These are phyloP conservation scores for Calocera viscosa DNA, from an alignment of 768 basidiomycete species.

Conservation along the genomic window DNA sequence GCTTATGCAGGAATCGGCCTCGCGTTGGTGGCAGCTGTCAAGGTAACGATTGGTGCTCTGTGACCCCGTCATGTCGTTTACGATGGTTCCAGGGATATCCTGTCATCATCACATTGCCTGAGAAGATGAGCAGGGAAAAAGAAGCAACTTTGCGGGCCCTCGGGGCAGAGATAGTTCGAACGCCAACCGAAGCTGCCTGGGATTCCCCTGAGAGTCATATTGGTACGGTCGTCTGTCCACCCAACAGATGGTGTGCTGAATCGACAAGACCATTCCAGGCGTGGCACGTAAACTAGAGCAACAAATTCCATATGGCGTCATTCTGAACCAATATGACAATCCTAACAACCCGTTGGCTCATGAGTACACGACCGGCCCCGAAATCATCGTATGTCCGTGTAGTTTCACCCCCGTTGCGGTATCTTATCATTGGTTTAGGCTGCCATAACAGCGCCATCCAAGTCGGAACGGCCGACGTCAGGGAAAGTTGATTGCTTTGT, in stretches of 20 bases:
- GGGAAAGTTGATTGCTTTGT: constrained; percentile 69
- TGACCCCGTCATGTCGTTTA: constrained; percentile 23
- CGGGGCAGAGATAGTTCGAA: constrained; percentile 89
- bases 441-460: constrained; percentile 52
- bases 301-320: constrained; percentile 72
- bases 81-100: constrained; percentile 76
- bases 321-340: constrained; percentile 68
- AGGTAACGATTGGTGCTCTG: constrained; percentile 39
- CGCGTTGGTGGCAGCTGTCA: constrained; percentile 85
- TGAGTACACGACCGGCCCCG: constrained; percentile 78
- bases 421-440: constrained; percentile 30
- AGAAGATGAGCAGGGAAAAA: constrained; percentile 97
- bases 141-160: constrained; percentile 81
- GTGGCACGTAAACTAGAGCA: constrained; percentile 66
- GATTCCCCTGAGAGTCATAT: constrained; percentile 85
- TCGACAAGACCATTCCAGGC: constrained; percentile 49
- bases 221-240: constrained; percentile 42
- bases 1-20: constrained; percentile 65
- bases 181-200: constrained; percentile 80
- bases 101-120: constrained; percentile 78
- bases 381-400: constrained; percentile 50
- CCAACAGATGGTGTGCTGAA: constrained; percentile 78
- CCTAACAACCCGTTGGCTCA: constrained; percentile 80
- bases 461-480: constrained; percentile 44
- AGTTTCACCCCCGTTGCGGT: not conserved